These are phyloP conservation scores for Punica granatum DNA, from an alignment of 345 rosid genomes.

Conservation along the genomic window DNA sequence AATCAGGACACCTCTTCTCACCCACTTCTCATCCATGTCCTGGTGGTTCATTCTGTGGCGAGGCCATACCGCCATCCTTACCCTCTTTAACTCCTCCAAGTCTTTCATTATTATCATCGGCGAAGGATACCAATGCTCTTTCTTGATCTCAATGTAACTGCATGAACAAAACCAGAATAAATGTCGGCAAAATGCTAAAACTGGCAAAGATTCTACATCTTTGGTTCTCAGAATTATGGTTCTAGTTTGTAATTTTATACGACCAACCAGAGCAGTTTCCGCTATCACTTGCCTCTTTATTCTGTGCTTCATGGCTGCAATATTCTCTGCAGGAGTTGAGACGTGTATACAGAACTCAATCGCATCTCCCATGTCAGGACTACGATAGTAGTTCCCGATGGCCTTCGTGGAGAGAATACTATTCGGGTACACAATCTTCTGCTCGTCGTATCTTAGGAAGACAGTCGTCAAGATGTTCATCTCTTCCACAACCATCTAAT, in stretches of 20 bases:
- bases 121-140: conserved; percentile 64
- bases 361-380: conserved; percentile 86
- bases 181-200: no score
- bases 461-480: conserved; percentile 86
- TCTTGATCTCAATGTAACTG: conserved; percentile 60
- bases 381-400: conserved; percentile 72
- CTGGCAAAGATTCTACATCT: no score
- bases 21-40: conserved; percentile 62
- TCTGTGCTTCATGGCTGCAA: conserved; percentile 52
- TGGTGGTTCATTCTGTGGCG: conserved; percentile 73
- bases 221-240: no score
- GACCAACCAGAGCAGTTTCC: background rate
- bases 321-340: conserved; percentile 65
- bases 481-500: conserved; percentile 88
- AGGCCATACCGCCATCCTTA: conserved; percentile 63
- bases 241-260: no score
- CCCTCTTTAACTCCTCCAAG: conserved; percentile 41
- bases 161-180: background rate
- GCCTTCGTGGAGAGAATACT: conserved; percentile 62
- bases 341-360: conserved; percentile 76
- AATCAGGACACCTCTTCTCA: conserved; percentile 49
- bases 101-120: conserved; percentile 61
- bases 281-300: conserved; percentile 34
- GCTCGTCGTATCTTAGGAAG: conserved; percentile 78
- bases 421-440: conserved; percentile 59